Evolutionary conservation across 257 asterid genomes (phyloP).

Genomic region (Asclepias syriaca): DNA sequence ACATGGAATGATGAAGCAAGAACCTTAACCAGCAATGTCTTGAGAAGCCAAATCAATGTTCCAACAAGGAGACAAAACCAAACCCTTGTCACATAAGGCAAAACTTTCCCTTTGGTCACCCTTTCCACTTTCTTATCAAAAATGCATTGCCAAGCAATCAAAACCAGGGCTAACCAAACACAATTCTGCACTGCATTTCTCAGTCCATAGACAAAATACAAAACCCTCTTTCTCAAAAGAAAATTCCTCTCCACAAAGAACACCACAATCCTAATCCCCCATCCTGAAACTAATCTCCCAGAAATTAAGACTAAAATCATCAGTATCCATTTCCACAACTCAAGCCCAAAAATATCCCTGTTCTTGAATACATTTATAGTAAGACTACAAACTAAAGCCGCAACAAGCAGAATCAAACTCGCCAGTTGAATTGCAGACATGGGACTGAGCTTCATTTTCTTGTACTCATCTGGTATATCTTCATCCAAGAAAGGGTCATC

Average conservation of each 20-base stretch:
- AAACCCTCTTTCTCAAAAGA: constrained; percentile 58
- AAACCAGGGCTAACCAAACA: constrained; percentile 66
- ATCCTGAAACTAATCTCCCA: constrained; percentile 78
- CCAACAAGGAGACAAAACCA: constrained; percentile 86
- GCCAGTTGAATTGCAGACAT: constrained; percentile 47
- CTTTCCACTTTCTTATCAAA: constrained; percentile 56
- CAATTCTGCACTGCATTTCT: constrained; percentile 80
- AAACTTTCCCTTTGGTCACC: constrained; percentile 29
- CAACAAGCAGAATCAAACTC: constrained; percentile 52
- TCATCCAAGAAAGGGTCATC: constrained; percentile 78
- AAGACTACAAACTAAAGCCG: constrained; percentile 45
- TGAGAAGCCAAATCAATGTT: constrained; percentile 68
- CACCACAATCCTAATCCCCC: constrained; percentile 64
- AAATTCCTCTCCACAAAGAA: constrained; percentile 63
- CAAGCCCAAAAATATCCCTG: constrained; percentile 27
- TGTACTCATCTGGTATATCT: constrained; percentile 73
- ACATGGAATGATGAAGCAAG: constrained; percentile 81
- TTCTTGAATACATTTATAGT: constrained; percentile 30
- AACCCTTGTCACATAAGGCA: constrained; percentile 54
- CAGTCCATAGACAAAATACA: constrained; percentile 80
- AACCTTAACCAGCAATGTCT: constrained; percentile 73
- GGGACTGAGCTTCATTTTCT: constrained; percentile 46
- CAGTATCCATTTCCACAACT: constrained; percentile 80
- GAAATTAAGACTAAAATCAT: constrained; percentile 70
- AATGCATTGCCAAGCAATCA: constrained; percentile 76